A percentile compares a stretch with the other conserved stretches of the same genome.
These are phyloP conservation scores for Russula sp. DNA, from an alignment of 768 basidiomycete species.

Conservation along the genomic window DNA sequence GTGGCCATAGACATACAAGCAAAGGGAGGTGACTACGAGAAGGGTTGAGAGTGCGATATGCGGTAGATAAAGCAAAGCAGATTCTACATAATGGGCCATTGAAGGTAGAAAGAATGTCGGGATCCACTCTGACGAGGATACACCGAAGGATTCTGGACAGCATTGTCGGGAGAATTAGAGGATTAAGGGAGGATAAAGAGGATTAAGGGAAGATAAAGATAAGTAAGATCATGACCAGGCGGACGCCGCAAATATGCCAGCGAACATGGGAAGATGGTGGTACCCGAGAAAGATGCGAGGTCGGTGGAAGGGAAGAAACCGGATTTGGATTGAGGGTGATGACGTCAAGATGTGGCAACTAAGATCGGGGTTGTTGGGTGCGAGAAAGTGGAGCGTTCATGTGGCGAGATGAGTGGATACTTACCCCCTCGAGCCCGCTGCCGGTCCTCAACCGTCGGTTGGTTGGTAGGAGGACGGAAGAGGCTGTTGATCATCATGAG, in stretches of 20 bases:
- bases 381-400: constrained; percentile 20
- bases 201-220: not conserved
- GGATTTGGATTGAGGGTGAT: constrained; percentile 23
- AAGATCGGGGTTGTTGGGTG: constrained; percentile 23
- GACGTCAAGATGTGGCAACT: constrained; percentile 25
- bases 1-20: not conserved
- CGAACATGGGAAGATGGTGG: not conserved
- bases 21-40: not conserved
- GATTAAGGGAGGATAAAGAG: too few relatives aligned
- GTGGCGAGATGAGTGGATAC: constrained; percentile 26
- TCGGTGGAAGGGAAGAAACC: not conserved
- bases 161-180: not conserved
- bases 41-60: not conserved
- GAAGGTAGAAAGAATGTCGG: not conserved
- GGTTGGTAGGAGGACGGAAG: constrained; percentile 18
- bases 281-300: not conserved
- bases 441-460: constrained; percentile 14
- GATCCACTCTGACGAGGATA: not conserved
- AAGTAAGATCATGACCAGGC: not conserved
- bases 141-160: not conserved
- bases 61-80: not conserved
- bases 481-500: constrained; percentile 21
- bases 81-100: not conserved
- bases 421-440: constrained; percentile 16
- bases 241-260: not conserved